Evolutionary conservation across 176 grass and related monocot species (phyloP).

Genomic region (Carex kokanica): DNA sequence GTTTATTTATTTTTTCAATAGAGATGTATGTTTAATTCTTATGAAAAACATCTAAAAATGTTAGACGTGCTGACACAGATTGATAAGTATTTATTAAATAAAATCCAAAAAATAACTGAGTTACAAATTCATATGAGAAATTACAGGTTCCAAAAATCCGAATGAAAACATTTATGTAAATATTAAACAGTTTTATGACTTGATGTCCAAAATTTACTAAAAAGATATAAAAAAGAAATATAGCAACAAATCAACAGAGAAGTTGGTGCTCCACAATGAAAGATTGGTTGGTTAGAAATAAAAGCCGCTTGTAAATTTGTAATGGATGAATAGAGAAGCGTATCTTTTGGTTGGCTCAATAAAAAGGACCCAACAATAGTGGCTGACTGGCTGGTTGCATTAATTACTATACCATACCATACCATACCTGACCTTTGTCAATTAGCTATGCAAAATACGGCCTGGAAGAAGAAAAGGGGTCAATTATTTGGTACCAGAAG

Average conservation of each 20-base stretch:
- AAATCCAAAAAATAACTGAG: background rate
- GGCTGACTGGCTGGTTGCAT: background rate
- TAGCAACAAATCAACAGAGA: background rate
- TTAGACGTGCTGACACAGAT: no score
- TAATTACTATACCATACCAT: background rate
- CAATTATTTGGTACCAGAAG: slow-evolving; percentile 19
- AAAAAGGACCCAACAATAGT: background rate
- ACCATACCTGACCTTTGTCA: background rate
- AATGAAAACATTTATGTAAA: no score
- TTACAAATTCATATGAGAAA: background rate
- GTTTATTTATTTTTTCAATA: no score
- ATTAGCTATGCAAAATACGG: background rate
- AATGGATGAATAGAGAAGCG: background rate
- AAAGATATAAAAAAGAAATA: no score
- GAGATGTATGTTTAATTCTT: no score
- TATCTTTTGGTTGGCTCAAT: background rate
- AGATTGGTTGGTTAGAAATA: background rate
- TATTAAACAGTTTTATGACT: no score
- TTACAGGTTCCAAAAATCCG: no score
- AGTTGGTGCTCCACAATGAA: background rate
- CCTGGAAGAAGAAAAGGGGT: background rate
- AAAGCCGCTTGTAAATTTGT: background rate
- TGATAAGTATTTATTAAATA: no score
- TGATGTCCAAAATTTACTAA: no score
- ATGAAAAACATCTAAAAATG: no score